Conservation (phyloP, 768 basidiomycete genomes). For the Trichaptum fuscoviolaceum region DNA sequence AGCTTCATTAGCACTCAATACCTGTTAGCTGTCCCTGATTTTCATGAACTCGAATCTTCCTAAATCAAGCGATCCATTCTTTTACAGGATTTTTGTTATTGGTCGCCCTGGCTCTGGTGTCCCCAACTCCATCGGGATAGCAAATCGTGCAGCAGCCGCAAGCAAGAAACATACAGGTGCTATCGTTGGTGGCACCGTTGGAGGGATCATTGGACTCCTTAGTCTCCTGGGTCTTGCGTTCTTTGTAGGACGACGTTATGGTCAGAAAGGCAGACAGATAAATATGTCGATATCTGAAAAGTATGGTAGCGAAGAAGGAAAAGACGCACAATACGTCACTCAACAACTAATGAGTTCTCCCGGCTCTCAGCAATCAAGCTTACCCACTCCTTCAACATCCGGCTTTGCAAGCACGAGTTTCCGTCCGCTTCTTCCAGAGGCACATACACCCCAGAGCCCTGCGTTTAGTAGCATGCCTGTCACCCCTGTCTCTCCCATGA, state of each 20-base stretch:
- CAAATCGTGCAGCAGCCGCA: constrained; percentile 12
- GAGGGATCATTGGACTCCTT: constrained; percentile 23
- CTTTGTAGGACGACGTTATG: constrained; percentile 20
- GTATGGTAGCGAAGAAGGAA: not conserved
- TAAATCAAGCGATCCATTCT: not conserved
- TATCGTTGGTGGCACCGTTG: constrained; percentile 25
- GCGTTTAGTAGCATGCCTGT: not conserved
- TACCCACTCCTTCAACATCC: not conserved
- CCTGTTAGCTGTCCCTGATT: constrained; percentile 16
- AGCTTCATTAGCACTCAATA: constrained; percentile 22
- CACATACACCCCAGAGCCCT: not conserved
- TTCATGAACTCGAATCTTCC: not conserved
- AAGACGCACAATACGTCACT: not conserved
- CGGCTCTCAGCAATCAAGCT: not conserved
- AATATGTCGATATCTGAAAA: not conserved
- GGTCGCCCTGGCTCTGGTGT: constrained; percentile 13
- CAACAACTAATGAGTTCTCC: not conserved
- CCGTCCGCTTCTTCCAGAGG: not conserved
- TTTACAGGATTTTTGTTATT: constrained; percentile 22
- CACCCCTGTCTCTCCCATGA: not conserved
- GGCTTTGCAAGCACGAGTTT: not conserved
- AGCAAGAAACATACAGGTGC: constrained; percentile 19
- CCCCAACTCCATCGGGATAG: constrained; percentile 19
- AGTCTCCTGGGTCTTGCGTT: constrained; percentile 21
- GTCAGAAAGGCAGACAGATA: not conserved